These are phyloP conservation scores for Orbilia ellipsospora DNA, from an alignment of 2,329 filamentous ascomycete species.

Conservation along the genomic window DNA sequence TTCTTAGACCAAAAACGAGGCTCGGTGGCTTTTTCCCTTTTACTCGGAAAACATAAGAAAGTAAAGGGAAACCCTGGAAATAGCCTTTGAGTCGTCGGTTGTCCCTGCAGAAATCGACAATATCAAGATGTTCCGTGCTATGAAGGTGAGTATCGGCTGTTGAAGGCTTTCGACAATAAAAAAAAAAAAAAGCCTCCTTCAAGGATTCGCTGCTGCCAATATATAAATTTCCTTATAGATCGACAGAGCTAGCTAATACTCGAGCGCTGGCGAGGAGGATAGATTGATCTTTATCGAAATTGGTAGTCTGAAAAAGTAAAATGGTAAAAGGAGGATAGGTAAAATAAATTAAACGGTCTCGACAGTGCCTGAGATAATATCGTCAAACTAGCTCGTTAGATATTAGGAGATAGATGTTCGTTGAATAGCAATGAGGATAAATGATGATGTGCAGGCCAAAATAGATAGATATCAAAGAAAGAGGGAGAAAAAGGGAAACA, in stretches of 20 bases:
- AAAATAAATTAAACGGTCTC: conserved; percentile 27
- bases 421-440: conserved; percentile 13
- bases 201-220: conserved; percentile 41
- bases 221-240: conserved; percentile 48
- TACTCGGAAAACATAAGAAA: conserved; percentile 1
- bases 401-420: conserved; percentile 24
- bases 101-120: conserved; percentile 49
- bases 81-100: conserved; percentile 39
- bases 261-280: conserved; percentile 18
- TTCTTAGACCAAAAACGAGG: conserved; percentile 12
- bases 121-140: conserved; percentile 27
- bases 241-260: conserved; percentile 42
- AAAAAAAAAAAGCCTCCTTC: conserved; percentile 12
- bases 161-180: conserved; percentile 19
- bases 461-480: conserved; percentile 22
- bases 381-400: conserved; percentile 48
- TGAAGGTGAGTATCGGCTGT: conserved; percentile 29
- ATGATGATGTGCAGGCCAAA: conserved; percentile 24
- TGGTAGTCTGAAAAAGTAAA: no score
- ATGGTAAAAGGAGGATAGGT: conserved; percentile 1
- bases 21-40: conserved; percentile 31
- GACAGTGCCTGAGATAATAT: conserved; percentile 42
- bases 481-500: conserved; percentile 46
- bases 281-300: no score
- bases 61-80: conserved; percentile 42